Conservation (phyloP, 2,329 filamentous ascomycete genomes). For the Sphaerostilbella broomeana region DNA sequence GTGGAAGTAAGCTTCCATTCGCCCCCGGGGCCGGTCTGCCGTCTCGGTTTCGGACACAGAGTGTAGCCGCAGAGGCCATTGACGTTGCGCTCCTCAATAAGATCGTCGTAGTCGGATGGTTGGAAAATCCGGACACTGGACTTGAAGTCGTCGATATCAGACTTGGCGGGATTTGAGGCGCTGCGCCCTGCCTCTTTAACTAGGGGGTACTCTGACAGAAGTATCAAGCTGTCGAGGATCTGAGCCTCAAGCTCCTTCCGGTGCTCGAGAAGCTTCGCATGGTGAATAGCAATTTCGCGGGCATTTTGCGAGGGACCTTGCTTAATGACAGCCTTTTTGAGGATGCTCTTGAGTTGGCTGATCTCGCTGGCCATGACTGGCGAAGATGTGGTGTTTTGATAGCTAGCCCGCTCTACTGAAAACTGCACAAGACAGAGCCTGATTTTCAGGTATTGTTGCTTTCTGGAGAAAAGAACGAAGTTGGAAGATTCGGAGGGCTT, state of each 20-base stretch:
- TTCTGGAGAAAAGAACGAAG: no score
- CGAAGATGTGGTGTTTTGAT: no score
- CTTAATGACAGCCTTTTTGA: conserved; percentile 45
- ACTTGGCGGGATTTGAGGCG: conserved; percentile 43
- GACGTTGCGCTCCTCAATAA: conserved; percentile 84
- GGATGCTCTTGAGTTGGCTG: conserved; percentile 47
- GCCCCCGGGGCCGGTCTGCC: conserved; percentile 48
- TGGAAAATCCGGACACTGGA: conserved; percentile 66
- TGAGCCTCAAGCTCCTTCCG: conserved; percentile 70
- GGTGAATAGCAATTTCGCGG: conserved; percentile 65
- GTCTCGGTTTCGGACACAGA: conserved; percentile 63
- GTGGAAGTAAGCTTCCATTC: conserved; percentile 60
- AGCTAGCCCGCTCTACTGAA: no score
- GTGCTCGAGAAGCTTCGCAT: conserved; percentile 75
- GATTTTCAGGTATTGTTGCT: no score
- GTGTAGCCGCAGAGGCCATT: conserved; percentile 76
- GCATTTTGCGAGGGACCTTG: conserved; percentile 31
- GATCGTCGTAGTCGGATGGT: conserved; percentile 79
- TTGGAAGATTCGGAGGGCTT: no score
- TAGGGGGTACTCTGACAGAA: conserved; percentile 56
- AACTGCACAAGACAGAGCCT: no score
- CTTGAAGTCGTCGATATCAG: conserved; percentile 62
- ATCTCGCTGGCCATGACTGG: conserved; percentile 24
- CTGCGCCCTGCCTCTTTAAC: conserved; percentile 26
- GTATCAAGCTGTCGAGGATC: conserved; percentile 66